Conservation (phyloP, 228 moss, liverwort and hornwort genomes). For the Sphagnum fallax region DNA sequence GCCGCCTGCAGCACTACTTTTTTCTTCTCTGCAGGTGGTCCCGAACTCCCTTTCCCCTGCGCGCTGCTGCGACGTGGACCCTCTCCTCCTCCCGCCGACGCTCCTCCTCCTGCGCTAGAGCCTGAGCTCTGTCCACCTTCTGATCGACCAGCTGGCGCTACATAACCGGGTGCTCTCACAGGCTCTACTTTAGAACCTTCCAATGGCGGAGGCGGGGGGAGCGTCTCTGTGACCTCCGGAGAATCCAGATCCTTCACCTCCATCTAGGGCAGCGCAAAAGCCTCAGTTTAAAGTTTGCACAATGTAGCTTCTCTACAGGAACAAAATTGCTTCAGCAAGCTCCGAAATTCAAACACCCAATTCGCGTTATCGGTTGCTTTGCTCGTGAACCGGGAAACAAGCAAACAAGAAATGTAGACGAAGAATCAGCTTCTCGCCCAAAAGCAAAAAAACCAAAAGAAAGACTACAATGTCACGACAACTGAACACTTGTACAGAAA, state of each 20-base stretch:
- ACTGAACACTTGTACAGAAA: no score
- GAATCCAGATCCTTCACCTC: background rate
- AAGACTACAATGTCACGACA: no score
- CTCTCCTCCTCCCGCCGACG: background rate
- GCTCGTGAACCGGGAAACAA: no score
- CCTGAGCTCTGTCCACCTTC: background rate
- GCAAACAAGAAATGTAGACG: no score
- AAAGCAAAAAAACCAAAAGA: no score
- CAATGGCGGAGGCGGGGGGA: constrained; percentile 1
- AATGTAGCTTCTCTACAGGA: no score
- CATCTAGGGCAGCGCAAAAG: background rate
- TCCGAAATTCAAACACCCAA: no score
- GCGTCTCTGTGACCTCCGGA: background rate
- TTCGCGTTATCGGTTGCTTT: no score
- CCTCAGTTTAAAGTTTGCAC: no score
- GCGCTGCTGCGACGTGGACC: background rate
- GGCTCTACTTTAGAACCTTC: background rate
- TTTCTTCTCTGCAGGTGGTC: constrained; percentile 1
- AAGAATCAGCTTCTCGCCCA: no score
- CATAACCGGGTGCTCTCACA: background rate
- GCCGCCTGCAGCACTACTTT: constrained; percentile 14
- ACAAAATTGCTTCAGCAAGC: no score
- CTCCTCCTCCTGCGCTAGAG: background rate
- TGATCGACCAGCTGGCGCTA: background rate
- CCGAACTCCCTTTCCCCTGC: constrained; percentile 10